Evolutionary conservation across 2,329 filamentous ascomycete species (phyloP).

Genomic region (Paraphoma sp.): DNA sequence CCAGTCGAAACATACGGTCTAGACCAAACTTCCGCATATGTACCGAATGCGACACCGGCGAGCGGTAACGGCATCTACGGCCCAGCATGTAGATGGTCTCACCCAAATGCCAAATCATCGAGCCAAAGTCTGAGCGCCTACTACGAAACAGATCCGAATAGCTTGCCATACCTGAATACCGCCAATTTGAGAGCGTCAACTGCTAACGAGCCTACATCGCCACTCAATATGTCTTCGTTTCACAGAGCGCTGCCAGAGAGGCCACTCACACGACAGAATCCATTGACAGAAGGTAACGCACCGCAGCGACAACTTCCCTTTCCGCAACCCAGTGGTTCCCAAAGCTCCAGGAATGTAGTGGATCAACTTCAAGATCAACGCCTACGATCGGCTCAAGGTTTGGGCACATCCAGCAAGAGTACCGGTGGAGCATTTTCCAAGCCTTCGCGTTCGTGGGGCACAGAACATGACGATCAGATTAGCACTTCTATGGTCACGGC

Average conservation of each 20-base stretch:
- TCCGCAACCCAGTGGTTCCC: slow-evolving; percentile 37
- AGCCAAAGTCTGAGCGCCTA: slow-evolving; percentile 19
- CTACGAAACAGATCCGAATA: slow-evolving; percentile 25
- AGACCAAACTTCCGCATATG: slow-evolving; percentile 26
- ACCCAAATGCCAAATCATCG: slow-evolving; percentile 14
- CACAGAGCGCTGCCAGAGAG: slow-evolving; percentile 35
- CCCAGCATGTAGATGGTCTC: slow-evolving; percentile 27
- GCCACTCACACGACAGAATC: slow-evolving; percentile 20
- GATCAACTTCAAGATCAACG: slow-evolving; percentile 42
- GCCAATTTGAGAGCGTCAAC: slow-evolving; percentile 12
- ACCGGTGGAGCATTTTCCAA: slow-evolving; percentile 23
- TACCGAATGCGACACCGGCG: slow-evolving; percentile 18
- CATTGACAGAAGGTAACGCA: slow-evolving; percentile 15
- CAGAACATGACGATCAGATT: slow-evolving; percentile 13
- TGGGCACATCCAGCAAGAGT: slow-evolving; percentile 11
- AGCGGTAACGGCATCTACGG: slow-evolving; percentile 17
- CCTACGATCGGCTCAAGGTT: slow-evolving; percentile 34
- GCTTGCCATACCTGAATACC: slow-evolving; percentile 26
- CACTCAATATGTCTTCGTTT: slow-evolving; percentile 41
- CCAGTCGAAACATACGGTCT: slow-evolving; percentile 35
- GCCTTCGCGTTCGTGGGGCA: slow-evolving; percentile 28
- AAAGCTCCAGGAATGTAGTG: slow-evolving; percentile 31
- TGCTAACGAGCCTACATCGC: slow-evolving; percentile 29
- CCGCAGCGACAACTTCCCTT: slow-evolving; percentile 41
- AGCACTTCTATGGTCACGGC: slow-evolving; percentile 13